Conservation (phyloP, 306 rosid species). For the Hippophae gyantsensis region DNA sequence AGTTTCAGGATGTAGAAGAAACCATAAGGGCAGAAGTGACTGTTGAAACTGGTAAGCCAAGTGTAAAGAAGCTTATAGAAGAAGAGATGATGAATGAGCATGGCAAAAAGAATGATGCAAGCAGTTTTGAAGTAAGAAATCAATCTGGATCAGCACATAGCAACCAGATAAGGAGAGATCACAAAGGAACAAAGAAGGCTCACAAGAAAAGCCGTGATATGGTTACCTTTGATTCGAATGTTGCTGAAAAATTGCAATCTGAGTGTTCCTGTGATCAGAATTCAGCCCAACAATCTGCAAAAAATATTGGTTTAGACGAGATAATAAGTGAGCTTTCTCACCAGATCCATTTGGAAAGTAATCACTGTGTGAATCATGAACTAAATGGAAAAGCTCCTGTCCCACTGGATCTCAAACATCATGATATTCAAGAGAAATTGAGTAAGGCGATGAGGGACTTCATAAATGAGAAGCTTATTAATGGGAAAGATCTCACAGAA, state of each 20-base stretch:
- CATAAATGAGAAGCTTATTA: constrained; percentile 46
- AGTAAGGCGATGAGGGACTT: constrained; percentile 52
- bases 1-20: constrained; percentile 53
- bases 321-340: constrained; percentile 62
- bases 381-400: constrained; percentile 30
- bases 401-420: constrained; percentile 36
- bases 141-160: constrained; percentile 31
- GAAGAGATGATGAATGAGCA: constrained; percentile 74
- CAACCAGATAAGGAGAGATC: constrained; percentile 28
- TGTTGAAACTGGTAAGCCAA: constrained; percentile 45
- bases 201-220: constrained; percentile 47
- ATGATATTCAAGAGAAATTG: constrained; percentile 46
- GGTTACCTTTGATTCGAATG: constrained; percentile 36
- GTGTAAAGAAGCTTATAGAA: constrained; percentile 94
- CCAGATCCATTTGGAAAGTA: constrained; percentile 36
- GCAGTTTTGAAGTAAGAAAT: constrained; percentile 24
- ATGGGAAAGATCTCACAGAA: constrained; percentile 54
- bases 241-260: constrained; percentile 30
- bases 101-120: constrained; percentile 28
- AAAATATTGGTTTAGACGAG: constrained; percentile 46
- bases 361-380: constrained; percentile 29
- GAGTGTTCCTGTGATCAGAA: constrained; percentile 34
- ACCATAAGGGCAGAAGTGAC: constrained; percentile 21
- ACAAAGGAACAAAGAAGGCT: constrained; percentile 42
- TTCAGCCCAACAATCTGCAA: constrained; percentile 37